Base-by-base conservation (phyloP, 768 basidiomycete species). In the Imleria badia region DNA sequence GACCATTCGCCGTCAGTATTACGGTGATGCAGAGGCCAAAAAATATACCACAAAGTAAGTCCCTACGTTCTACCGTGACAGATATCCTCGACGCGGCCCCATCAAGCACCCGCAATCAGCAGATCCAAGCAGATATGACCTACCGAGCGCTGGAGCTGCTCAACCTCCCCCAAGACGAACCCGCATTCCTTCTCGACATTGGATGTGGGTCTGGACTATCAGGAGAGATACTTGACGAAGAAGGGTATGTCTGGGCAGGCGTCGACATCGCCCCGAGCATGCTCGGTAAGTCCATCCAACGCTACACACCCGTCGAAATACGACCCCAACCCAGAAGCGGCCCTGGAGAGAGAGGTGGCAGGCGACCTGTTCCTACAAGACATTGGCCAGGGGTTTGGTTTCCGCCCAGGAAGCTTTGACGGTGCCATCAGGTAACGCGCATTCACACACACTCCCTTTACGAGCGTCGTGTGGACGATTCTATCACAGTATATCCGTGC, bases 111-210 rank as follows among this genome's bases (percentile, higher is more conserved):
- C 94, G 97, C 49, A 93, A 96, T 65, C 95, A 98, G 70, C 87
- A 89, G 69, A 94, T 99, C 56, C 97, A 99, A 68, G 89, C 94
- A 11, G 87, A 95, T 59, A 98, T 99, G 97, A 97, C 97, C 15
- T 91, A 94, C 62, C 83, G 97, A 61, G 95, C 95, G 3, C 75
- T 99, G 33, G 97, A 98, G 69, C 79, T 99, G 12, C 78, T 98
- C 40, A 89, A 86, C 61, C 73, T 98, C 35, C 87, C 94, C 11
- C 79, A 80, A 44, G 88, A 85, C 43, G 78, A 93, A 54, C 84
- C 94, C 1, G 87, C 90, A 0, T 91, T 89, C 65, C 75, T 99
- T 15, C 81, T 98, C 33, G 97, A 99, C 69, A 94, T 99, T 52
- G 97, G 97, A 3, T 98, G 95, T 65, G 97, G 97, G 17, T 93